A percentile compares a stretch with the other conserved stretches of the same genome.
Evolutionary conservation across 441 rosid species (phyloP).

Genomic region (Mallotus repandus): DNA sequence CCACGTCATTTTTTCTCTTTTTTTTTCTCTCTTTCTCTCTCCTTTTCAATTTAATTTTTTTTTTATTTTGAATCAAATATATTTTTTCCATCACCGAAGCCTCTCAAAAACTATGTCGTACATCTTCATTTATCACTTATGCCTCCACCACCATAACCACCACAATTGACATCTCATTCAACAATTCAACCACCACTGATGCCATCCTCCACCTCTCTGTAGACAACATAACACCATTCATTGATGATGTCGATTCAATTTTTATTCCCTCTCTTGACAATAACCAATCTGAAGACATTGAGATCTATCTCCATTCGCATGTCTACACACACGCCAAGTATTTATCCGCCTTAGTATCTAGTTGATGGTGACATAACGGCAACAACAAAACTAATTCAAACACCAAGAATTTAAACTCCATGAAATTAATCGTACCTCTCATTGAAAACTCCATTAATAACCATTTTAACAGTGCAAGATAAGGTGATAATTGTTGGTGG

Average conservation of each 20-base stretch:
- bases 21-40: no score
- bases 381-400: background rate
- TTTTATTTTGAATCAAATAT: no score
- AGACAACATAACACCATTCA: conserved; percentile 20
- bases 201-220: conserved; percentile 42
- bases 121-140: no score
- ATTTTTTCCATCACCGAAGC: no score
- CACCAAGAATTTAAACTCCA: conserved; percentile 17
- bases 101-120: no score
- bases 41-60: no score
- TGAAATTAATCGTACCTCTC: conserved; percentile 34
- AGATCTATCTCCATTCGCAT: conserved; percentile 58
- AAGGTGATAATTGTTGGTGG: no score
- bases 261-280: conserved; percentile 2
- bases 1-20: no score
- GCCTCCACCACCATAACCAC: no score
- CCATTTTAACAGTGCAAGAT: conserved; percentile 33
- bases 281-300: conserved; percentile 33
- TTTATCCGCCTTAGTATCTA: conserved; percentile 59
- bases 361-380: conserved; percentile 42
- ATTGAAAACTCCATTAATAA: conserved; percentile 27
- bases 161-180: no score
- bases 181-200: no score
- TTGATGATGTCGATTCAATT: conserved; percentile 17
- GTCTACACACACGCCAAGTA: conserved; percentile 53